Evolutionary conservation across 108 stramenopile genomes (phyloP), one percentile per base, ranked within the genome.

Genomic region (Schizochytrium sp.): DNA sequence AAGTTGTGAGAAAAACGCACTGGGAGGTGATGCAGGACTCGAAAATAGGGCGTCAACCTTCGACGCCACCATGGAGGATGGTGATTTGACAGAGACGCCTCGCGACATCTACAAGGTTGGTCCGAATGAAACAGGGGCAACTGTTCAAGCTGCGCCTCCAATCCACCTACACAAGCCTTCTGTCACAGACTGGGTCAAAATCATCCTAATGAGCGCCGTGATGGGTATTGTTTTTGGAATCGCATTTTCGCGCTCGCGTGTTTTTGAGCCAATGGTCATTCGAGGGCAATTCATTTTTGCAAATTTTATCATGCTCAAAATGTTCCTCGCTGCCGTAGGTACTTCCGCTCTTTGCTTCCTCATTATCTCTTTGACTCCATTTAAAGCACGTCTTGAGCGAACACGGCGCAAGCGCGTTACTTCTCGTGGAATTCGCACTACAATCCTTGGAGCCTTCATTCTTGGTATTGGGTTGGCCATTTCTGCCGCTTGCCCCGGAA

Each of bases 1-100:
- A 28, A 28, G 28, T 28, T 28, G 28, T 28, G 28, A 28, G 28
- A 28, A 28, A 28, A 28, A 28, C 28, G 28, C 28, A 28, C 28
- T 28, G 28, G 28, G 28, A 28, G 28, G 28, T 28, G 28, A 28
- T 28, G 28, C 28, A 28, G 28, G 28, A 28, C 28, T 28, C 28
- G 64, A 69, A 44, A 44, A 69, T 44, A 69, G 42, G 64, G 64
- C 64, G 28, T 69, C 64, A 0, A 69, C 64, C 12, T 69, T 69
- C 28, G 64, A 69, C 64, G 12, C 64, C 19, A 69, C 64, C 64
- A 69, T 69, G 64, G 64, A 69, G 15, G 64, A 69, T 69, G 64
- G 64, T 2, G 15, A 69, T 44, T 44, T 69, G 0, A 3, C 44
- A 7, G 2, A 28, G 64, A 69, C 64, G 64, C 64, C 64, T 15